Evolutionary conservation across 2,329 filamentous ascomycete genomes (phyloP).

Genomic region (Akanthomyces dipterigenus): DNA sequence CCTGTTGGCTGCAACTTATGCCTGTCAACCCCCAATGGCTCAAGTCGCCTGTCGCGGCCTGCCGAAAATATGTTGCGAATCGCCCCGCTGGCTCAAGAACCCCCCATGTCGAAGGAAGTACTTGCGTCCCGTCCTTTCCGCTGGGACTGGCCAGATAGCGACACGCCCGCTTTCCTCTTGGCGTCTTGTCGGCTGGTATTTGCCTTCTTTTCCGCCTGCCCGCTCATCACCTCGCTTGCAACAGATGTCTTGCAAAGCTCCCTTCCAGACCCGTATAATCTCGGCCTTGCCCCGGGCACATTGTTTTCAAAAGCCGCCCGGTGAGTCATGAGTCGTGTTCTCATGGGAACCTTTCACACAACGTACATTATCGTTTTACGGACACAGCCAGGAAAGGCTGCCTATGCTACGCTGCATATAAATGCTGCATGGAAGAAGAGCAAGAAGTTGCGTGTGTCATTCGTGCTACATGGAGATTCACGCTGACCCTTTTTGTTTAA

Average conservation of each 20-base stretch:
- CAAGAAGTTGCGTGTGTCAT: background rate
- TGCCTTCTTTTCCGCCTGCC: background rate
- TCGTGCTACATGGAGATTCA: background rate
- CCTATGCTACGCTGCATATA: background rate
- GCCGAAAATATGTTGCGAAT: background rate
- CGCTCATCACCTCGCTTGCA: background rate
- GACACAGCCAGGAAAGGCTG: background rate
- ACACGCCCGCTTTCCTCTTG: background rate
- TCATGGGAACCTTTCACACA: background rate
- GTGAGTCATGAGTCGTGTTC: conserved; percentile 4
- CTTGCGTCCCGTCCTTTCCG: background rate
- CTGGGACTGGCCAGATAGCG: background rate
- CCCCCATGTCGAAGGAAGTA: background rate
- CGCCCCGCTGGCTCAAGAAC: background rate
- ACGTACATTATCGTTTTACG: background rate
- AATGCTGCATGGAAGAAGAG: background rate
- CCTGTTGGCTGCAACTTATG: no score
- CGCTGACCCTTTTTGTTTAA: background rate
- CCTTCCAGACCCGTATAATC: background rate
- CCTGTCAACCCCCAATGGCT: background rate
- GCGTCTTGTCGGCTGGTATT: background rate
- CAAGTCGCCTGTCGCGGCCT: background rate
- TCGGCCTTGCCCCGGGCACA: background rate
- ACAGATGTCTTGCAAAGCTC: background rate
- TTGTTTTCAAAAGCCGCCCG: conserved; percentile 1